Evolutionary conservation across 1,284 basidiomycete genomes (phyloP).

Genomic region (Coniferiporia weirii): DNA sequence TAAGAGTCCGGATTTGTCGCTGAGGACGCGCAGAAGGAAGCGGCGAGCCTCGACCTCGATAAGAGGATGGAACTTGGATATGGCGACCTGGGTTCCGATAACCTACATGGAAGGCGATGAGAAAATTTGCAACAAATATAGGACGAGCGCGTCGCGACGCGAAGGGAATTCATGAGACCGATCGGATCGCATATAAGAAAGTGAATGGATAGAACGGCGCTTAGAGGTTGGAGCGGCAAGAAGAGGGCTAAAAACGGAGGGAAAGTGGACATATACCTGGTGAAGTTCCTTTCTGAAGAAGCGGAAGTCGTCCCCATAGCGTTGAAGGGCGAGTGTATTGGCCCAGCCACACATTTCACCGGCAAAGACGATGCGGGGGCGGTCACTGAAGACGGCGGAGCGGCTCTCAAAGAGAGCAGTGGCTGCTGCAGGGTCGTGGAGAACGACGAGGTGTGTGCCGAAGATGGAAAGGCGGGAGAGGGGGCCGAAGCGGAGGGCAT

Average conservation of each 20-base stretch:
- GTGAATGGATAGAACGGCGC: neutral
- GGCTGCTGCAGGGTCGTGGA: conserved; percentile 10
- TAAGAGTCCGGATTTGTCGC: neutral
- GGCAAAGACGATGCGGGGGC: conserved; percentile 14
- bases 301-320: conserved; percentile 11
- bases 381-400: conserved; percentile 15
- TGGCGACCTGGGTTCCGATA: conserved; percentile 11
- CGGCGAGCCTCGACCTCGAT: conserved; percentile 16
- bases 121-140: neutral
- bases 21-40: conserved; percentile 14
- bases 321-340: conserved; percentile 15
- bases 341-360: conserved; percentile 17
- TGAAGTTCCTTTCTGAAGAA: conserved; percentile 12
- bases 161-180: neutral
- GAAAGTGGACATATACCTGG: neutral
- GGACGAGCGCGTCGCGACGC: neutral
- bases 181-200: neutral
- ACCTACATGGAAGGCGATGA: neutral
- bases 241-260: neutral
- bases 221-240: neutral
- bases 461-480: conserved; percentile 10
- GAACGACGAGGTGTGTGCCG: conserved; percentile 15
- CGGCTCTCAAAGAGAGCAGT: conserved; percentile 14
- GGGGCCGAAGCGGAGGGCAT: conserved; percentile 14
- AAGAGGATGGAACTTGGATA: conserved; percentile 13